Conservation (phyloP, 495 filamentous ascomycete species). For the Pseudomonodictys pantanalensis region DNA sequence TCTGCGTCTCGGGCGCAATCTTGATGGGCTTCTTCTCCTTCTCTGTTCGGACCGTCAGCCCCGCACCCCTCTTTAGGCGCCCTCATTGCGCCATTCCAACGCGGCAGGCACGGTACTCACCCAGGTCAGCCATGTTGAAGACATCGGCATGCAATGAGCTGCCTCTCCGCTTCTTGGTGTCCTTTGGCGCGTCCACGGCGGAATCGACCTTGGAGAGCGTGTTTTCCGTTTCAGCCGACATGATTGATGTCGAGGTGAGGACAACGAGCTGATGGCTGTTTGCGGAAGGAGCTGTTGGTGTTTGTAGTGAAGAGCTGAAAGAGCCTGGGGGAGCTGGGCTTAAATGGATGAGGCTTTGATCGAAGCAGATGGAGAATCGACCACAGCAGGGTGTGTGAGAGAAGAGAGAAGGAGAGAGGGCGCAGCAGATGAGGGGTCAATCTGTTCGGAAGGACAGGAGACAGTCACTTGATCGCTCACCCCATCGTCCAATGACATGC, state of each 20-base stretch:
- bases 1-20: constrained; percentile 84
- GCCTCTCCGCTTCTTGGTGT: constrained; percentile 59
- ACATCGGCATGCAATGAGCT: constrained; percentile 68
- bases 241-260: constrained; percentile 39
- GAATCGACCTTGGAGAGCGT: constrained; percentile 81
- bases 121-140: constrained; percentile 80
- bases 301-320: constrained; percentile 2
- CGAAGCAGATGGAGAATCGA: background rate
- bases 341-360: background rate
- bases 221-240: constrained; percentile 53
- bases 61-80: constrained; percentile 7
- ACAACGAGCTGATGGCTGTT: background rate
- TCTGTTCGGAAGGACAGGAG: constrained; percentile 16
- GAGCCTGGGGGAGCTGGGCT: background rate
- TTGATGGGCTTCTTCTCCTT: constrained; percentile 68
- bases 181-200: constrained; percentile 69
- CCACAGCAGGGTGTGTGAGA: constrained; percentile 8
- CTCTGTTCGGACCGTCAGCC: constrained; percentile 54
- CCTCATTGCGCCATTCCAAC: constrained; percentile 7
- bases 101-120: constrained; percentile 49
- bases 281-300: background rate
- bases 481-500: constrained; percentile 25
- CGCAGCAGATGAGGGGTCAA: constrained; percentile 29
- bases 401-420: constrained; percentile 23
- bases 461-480: constrained; percentile 33